phyloP scores from a whole-genome alignment of 2,329 filamentous ascomycete species.

The Penicillium sp. region DNA sequence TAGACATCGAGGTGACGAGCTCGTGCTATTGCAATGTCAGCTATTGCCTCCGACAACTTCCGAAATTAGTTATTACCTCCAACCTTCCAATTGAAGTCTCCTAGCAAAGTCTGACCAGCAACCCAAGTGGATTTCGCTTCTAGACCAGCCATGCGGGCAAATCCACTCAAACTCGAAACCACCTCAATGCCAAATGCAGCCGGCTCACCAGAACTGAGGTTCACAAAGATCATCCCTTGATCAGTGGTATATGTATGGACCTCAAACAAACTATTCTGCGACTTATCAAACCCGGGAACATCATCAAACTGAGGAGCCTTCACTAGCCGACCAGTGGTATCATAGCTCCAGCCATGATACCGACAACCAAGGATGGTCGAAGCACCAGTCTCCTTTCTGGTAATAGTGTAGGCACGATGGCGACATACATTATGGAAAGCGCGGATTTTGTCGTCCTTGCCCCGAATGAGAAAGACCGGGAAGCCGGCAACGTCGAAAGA shows the following conservation, averaged over 20 bases:
- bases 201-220: conserved; percentile 17
- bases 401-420: conserved; percentile 60
- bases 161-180: conserved; percentile 6
- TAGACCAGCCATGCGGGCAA: conserved; percentile 11
- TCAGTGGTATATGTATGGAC: conserved; percentile 24
- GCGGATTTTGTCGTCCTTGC: conserved; percentile 52
- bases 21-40: conserved; percentile 1
- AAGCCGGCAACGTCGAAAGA: conserved; percentile 56
- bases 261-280: conserved; percentile 53
- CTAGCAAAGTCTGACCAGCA: conserved; percentile 25
- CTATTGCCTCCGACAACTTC: not conserved
- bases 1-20: not conserved
- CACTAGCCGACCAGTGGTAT: conserved; percentile 54
- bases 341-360: conserved; percentile 64
- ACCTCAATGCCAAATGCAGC: conserved; percentile 1
- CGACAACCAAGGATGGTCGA: conserved; percentile 56
- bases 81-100: conserved; percentile 35
- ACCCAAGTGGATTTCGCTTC: conserved; percentile 21
- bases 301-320: conserved; percentile 60
- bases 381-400: conserved; percentile 50
- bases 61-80: conserved; percentile 17
- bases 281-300: conserved; percentile 55
- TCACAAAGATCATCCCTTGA: conserved; percentile 28
- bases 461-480: conserved; percentile 53
- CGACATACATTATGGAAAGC: conserved; percentile 63